Percentiles rank a stretch among this genome's conserved stretches.
Evolutionary conservation across 2,329 filamentous ascomycete species (phyloP).

Genomic region (Orbilia blumenaviensis): DNA sequence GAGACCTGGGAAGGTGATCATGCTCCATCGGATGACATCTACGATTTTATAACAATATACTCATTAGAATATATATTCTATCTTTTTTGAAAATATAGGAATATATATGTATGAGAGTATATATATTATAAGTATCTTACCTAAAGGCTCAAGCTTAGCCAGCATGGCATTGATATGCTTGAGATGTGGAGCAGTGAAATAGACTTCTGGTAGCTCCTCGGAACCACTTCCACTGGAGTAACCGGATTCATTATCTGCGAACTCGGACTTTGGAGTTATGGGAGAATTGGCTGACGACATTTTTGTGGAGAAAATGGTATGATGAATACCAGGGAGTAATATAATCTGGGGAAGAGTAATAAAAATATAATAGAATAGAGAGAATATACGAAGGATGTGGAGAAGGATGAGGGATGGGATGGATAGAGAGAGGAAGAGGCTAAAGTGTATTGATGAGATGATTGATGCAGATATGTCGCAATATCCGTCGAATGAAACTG

Average conservation of each 20-base stretch:
- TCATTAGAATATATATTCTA: conserved; percentile 16
- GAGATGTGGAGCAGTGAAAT: conserved; percentile 86
- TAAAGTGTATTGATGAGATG: conserved; percentile 22
- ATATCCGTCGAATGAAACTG: conserved; percentile 22
- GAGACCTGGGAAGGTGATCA: conserved; percentile 86
- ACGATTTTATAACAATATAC: neutral
- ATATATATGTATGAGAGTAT: conserved; percentile 33
- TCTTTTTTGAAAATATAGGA: conserved; percentile 57
- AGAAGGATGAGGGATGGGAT: conserved; percentile 20
- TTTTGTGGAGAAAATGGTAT: neutral
- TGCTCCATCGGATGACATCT: conserved; percentile 92
- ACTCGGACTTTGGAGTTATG: conserved; percentile 37
- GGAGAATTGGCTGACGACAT: conserved; percentile 35
- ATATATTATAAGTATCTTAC: conserved; percentile 60
- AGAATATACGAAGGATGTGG: conserved; percentile 5
- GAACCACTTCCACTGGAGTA: conserved; percentile 78
- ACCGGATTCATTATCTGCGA: conserved; percentile 75
- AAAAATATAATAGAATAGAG: neutral
- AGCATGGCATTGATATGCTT: conserved; percentile 90
- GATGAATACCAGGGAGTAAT: neutral
- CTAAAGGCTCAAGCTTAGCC: conserved; percentile 83
- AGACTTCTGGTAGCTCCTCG: conserved; percentile 75
- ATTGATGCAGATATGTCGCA: conserved; percentile 44
- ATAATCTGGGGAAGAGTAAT: neutral
- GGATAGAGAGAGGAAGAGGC: no score